Evolutionary conservation across 2,329 filamentous ascomycete genomes (phyloP), one percentile per base, ranked within the genome.

Genomic region (Orbilia javanica): DNA sequence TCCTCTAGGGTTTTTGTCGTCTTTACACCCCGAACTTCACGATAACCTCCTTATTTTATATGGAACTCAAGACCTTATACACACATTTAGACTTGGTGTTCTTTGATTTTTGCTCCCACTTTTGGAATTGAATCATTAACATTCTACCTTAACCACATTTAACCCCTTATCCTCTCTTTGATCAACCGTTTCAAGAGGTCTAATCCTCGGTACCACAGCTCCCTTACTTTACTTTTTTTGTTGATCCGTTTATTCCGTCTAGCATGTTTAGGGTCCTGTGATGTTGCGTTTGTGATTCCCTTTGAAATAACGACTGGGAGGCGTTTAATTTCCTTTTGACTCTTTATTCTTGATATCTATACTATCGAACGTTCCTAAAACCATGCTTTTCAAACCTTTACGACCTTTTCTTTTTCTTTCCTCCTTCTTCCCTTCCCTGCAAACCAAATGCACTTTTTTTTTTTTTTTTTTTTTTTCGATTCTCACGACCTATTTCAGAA

Each of bases 21-120:
- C 53, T 27, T 29, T 46, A 39, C 42, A 64, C 13, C 44, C 62
- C 62, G 10, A 13, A 34, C 11, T 39, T 46, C 15, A 65, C 46
- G 29, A 52, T 44, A 52, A 55, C 36, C n/a, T 79, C 36, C 27
- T 46, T 66, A 34, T 52, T 72, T 44, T 64, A 62, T 64, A 64
- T 31, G 29, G 66, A 66, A 64, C 55, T 57, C 65, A 63, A 76
- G 65, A 60, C 44, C 62, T 69, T 70, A 77, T 71, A 77, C 66
- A 77, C 66, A 69, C 55, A 62, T 71, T 44, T 77, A 77, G 73
- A 77, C 73, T 77, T 77, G 66, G 73, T 77, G 73, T 77, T 70
- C 57, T 66, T 75, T 60, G 44, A 48, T 63, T 52, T 67, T 60
- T 65, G 57, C 50, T 71, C 55, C 44, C 39, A 29, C 13, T 18